phyloP scores from a whole-genome alignment of 805 yeast species.

The Lipomyces sp. region DNA sequence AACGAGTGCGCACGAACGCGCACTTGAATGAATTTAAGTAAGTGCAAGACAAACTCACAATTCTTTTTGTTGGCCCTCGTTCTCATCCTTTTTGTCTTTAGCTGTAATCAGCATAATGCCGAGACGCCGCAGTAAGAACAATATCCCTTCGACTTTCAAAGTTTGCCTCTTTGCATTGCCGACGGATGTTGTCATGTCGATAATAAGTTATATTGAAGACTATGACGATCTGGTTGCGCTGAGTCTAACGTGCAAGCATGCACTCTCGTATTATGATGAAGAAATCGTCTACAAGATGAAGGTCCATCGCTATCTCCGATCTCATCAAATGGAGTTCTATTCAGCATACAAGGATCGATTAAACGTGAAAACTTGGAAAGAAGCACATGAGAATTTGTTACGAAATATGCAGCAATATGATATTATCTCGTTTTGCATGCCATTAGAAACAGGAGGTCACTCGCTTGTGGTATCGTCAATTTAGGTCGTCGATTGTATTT shows the following conservation, averaged over 20 bases:
- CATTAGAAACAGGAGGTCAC: not conserved
- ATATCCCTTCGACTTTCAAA: not conserved
- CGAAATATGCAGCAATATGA: not conserved
- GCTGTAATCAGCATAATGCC: too few species aligned
- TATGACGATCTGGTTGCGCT: conserved; percentile 1
- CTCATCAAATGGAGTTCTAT: not conserved
- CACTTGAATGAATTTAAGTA: too few species aligned
- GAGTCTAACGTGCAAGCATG: not conserved
- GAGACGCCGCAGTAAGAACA: too few species aligned
- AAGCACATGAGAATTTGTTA: not conserved
- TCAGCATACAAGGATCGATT: not conserved
- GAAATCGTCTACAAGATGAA: not conserved
- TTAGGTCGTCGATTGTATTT: not conserved
- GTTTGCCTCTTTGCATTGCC: not conserved
- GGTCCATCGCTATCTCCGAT: not conserved
- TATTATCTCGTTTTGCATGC: not conserved
- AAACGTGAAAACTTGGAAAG: not conserved
- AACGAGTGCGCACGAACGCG: too few species aligned
- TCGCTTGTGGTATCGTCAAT: not conserved
- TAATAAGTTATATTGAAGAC: not conserved
- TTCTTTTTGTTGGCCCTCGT: too few species aligned
- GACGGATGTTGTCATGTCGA: not conserved
- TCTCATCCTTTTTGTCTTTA: too few species aligned
- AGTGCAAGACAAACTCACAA: too few species aligned
- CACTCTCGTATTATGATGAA: not conserved